Conservation (phyloP, 1,284 basidiomycete genomes). For the Marasmius fiardii region DNA sequence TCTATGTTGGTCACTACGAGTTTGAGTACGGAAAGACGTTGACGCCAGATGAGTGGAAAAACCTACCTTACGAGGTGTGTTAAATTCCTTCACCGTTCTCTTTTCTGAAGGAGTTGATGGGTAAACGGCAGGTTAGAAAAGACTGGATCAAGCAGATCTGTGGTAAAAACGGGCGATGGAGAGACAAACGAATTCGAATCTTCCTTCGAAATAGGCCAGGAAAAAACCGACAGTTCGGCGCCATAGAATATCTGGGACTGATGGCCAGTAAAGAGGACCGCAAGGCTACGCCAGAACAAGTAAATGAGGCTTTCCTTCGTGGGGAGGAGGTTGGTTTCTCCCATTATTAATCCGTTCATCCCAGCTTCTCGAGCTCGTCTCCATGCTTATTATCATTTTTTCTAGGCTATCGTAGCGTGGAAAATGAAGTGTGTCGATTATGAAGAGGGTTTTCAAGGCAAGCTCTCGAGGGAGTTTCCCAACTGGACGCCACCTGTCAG, state of each 20-base stretch:
- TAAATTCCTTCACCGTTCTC: neutral
- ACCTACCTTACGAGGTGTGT: neutral
- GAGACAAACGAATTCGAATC: neutral
- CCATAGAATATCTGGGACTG: neutral
- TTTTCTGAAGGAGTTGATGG: neutral
- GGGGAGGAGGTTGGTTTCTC: neutral
- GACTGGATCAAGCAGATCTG: neutral
- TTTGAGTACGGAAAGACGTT: neutral
- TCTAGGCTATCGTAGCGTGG: neutral
- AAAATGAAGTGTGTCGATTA: neutral
- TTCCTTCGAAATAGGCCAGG: neutral
- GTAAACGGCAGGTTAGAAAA: neutral
- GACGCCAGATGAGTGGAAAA: neutral
- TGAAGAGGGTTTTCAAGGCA: neutral
- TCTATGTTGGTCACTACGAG: neutral
- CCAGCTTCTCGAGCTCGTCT: neutral
- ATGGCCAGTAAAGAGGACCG: neutral
- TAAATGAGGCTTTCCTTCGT: neutral
- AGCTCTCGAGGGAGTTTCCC: neutral
- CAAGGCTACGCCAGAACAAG: neutral
- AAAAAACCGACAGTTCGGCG: neutral
- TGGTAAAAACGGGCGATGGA: neutral
- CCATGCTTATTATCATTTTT: too few species aligned
- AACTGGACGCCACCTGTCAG: too few species aligned
- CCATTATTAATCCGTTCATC: neutral